Evolutionary conservation across 2,329 filamentous ascomycete species (phyloP), one percentile per base, ranked within the genome.

Genomic region (Colletotrichum sp.): DNA sequence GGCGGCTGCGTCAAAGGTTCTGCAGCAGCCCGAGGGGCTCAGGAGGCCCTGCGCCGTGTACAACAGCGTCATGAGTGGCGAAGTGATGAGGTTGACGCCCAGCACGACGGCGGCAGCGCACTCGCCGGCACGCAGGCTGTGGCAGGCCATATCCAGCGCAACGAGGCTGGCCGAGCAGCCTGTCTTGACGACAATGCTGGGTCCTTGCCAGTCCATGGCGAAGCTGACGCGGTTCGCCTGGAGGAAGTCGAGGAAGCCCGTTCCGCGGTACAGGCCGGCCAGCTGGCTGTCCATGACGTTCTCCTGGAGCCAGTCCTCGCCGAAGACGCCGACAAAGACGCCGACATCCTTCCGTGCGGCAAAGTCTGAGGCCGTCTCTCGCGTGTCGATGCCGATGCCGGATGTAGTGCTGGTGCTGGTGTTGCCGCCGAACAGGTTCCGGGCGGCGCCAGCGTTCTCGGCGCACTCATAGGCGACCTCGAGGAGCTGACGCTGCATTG

Each of bases 1-100:
- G 5, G 84, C 87, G 8, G 78, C 76, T 7, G 79, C 70, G 69
- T 87, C 86, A 66, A 83, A 86, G 26, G 76, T 79, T 26, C 78
- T 64, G 70, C 71, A 78, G 12, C 32, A 67, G 10, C 73, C 69
- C 21, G 59, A 66, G n/a, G 78, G 78, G 18, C 71, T 74, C 13
- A 79, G 70, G 8, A 79, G 36, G 34, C 73, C 72, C 26, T 74
- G 62, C 16, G 68, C 55, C 28, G 74, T 21, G 70, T 72, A 32
- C 57, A 62, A 34, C 28, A 62, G 18, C 21, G 75, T 77, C 39
- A 80, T 71, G 8, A 78, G 72, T 1, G 84, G 84, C 3, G 62
- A 77, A 4, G 85, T 59, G 16, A 83, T 78, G 9, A 83, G 66
- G 76, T 79, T 82, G 7, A 74, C 64, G 8, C 80, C 82, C 15